These are phyloP conservation scores for Fusarium vanettenii DNA, from an alignment of 2,329 filamentous ascomycete genomes.

Conservation along the genomic window DNA sequence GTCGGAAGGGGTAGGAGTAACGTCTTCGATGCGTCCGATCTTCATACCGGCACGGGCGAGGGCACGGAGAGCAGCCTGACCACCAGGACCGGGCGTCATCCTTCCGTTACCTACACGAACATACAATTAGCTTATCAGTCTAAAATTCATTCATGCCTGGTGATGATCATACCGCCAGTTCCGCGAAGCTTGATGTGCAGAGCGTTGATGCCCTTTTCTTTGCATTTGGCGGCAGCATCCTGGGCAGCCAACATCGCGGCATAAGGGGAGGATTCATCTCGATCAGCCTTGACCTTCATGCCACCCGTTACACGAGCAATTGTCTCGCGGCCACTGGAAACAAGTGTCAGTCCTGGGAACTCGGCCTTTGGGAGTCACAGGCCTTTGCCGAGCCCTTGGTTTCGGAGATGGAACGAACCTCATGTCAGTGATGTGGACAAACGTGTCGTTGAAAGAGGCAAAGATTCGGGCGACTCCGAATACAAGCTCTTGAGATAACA, in stretches of 20 bases:
- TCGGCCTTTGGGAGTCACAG: not conserved
- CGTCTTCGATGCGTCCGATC: constrained; percentile 99
- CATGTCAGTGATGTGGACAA: constrained; percentile 99
- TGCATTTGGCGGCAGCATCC: constrained; percentile 90
- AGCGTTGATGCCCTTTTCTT: constrained; percentile 82
- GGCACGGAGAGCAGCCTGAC: constrained; percentile 98
- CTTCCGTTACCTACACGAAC: constrained; percentile 85
- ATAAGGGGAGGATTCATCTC: constrained; percentile 99
- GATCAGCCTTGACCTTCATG: constrained; percentile 99
- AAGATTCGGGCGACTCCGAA: constrained; percentile 98
- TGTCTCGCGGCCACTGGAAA: constrained; percentile 95
- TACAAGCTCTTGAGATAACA: constrained; percentile 74
- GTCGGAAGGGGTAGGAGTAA: constrained; percentile 98
- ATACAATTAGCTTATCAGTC: constrained; percentile 6
- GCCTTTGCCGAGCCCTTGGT: not conserved
- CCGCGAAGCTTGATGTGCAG: constrained; percentile 99
- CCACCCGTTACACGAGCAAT: constrained; percentile 99
- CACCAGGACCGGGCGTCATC: constrained; percentile 99
- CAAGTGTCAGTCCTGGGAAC: not conserved
- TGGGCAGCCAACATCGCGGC: constrained; percentile 99
- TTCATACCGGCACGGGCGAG: constrained; percentile 99
- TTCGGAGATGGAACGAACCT: constrained; percentile 66
- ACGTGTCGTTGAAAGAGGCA: constrained; percentile 93
- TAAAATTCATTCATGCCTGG: not conserved
- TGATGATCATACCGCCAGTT: constrained; percentile 81